Evolutionary conservation across 2,329 filamentous ascomycete genomes (phyloP).

Genomic region (Lasiodiplodia theobromae): DNA sequence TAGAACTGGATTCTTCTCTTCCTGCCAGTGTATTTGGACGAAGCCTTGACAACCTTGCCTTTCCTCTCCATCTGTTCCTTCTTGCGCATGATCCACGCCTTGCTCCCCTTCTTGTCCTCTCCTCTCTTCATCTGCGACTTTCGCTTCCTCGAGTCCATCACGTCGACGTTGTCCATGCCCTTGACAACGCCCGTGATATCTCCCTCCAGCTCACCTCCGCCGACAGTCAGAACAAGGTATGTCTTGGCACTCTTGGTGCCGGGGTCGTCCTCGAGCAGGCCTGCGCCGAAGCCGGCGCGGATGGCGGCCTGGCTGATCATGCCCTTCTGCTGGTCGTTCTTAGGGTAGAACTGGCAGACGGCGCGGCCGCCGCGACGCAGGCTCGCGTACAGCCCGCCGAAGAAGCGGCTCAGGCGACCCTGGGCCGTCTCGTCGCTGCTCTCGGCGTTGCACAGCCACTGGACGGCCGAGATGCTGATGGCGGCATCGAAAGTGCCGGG

Average conservation of each 20-base stretch:
- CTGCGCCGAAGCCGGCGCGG: constrained; percentile 92
- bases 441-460: constrained; percentile 98
- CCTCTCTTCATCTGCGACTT: constrained; percentile 60
- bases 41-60: constrained; percentile 91
- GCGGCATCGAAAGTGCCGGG: constrained; percentile 93
- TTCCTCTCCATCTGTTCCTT: constrained; percentile 95
- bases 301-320: constrained; percentile 94
- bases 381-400: constrained; percentile 87
- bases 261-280: constrained; percentile 91
- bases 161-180: constrained; percentile 85
- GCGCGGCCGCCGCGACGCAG: constrained; percentile 84
- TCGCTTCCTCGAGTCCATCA: constrained; percentile 64
- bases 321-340: constrained; percentile 86
- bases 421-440: constrained; percentile 82
- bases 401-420: constrained; percentile 82
- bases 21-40: constrained; percentile 91
- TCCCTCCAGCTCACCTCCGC: constrained; percentile 65
- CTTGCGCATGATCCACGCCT: constrained; percentile 83
- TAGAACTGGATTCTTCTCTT: constrained; percentile 83
- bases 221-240: constrained; percentile 94
- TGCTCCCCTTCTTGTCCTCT: constrained; percentile 78
- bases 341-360: constrained; percentile 97
- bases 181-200: constrained; percentile 92
- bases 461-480: constrained; percentile 93
- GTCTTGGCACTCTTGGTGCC: constrained; percentile 96